Base-by-base conservation (phyloP, 148 eudicot species). In the Rhododendron vialii region DNA sequence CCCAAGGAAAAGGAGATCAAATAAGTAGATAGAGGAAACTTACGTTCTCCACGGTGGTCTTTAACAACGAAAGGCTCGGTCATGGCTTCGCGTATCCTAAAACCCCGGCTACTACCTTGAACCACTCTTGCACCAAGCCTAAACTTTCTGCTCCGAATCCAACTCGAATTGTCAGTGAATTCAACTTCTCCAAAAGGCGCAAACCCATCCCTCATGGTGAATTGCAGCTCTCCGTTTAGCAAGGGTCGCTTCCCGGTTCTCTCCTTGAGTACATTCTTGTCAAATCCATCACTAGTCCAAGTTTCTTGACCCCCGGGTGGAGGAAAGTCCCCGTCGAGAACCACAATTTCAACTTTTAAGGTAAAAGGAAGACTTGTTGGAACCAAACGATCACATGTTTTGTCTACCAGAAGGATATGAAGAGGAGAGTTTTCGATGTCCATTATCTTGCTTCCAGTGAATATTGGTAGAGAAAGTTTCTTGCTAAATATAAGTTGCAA, bases 21-120 rank as follows among this genome's bases (percentile, higher is more conserved):
- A 28, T 10, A 48, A 48, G 13, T 41, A 48, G 13, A 0, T 10
- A 48, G 14, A 55, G 50, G n/a, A 67, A 35, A 85, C 98, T 92
- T 78, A 96, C 98, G 81, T 92, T 94, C 98, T 8, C 98, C 98
- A 4, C 98, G 91, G 41, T 96, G 98, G 24, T 96, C 98, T 69
- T 92, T 94, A 48, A 96, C 98, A 20, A 86, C 84, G 53, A 96
- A 94, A 30, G 98, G 75, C 38, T 92, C 91, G 2, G 95, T 92
- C 4, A 92, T 82, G 22, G 95, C 94, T 88, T 93, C 95, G 2
- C 89, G 88, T 0, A 96, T 67, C 59, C 86, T 50, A 57, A 74
- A 87, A 82, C 84, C 85, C 18, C 20, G 22, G 22, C 86, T 77
- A 41, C 86, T 87, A 2, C 30, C 51, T 53, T 84, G 88, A 36